Base-by-base conservation (phyloP, 1,139 yeast genomes). In the Kodamaea anthophila region DNA sequence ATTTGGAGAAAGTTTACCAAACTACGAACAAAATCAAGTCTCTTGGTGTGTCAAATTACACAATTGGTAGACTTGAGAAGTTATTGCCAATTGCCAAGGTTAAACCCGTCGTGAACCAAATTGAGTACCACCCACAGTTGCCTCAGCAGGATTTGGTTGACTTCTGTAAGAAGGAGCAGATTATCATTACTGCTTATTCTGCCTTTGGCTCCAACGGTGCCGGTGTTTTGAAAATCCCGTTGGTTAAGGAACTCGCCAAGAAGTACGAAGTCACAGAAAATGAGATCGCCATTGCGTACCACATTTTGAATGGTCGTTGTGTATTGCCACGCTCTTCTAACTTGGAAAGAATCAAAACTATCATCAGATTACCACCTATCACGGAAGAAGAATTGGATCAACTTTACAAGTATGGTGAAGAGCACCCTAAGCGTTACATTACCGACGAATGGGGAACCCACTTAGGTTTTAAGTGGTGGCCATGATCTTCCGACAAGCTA, bases 41-140 rank as follows among this genome's bases (percentile, higher is more conserved):
- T 61, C 46, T 86, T 86, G 9, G 73, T 65, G n/a, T 94, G 91
- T 0, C 86, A 95, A 13, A 86, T 80, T 11, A 74, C 67, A 2
- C 85, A 93, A 4, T 55, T 26, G 47, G 49, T 3, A 53, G 43
- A 34, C 43, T 59, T 14, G 49, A 43, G 27, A 34, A 48, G 33
- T 47, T 60, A 15, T 44, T 60, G 24, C 53, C 61, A 4, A 46
- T 56, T 2, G 50, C 46, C 21, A 49, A 47, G 24, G 46, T 43
- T 29, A 38, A 42, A 8, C 67, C 67, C 1, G 62, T 49, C 4
- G 48, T 54, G 5, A 58, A 60, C 39, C 67, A 60, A 40, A 50
- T 60, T 30, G 67, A 60, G 35, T 58, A 51, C 26, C 65, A 60
- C 39, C 61, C 62, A 9, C 60, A 58, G 34, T 53, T 60, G 24